Percentiles rank a stretch among this genome's conserved stretches.
Conservation (phyloP, 2,329 filamentous ascomycete genomes). For the Penicillium fuscoglaucum region DNA sequence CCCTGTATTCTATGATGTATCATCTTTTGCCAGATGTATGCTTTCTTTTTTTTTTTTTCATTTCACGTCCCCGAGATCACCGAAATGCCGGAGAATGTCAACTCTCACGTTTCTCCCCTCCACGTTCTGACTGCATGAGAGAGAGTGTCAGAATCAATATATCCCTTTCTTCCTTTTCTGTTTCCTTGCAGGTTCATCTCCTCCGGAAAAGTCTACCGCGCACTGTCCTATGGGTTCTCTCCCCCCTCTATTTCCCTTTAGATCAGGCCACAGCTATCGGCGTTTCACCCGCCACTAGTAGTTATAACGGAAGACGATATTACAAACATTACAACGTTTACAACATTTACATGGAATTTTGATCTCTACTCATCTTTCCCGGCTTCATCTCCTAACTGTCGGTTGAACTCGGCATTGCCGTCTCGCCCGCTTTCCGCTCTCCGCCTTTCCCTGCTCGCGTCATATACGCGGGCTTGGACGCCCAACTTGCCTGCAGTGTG, state of each 20-base stretch:
- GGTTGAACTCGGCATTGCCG: slow-evolving; percentile 16
- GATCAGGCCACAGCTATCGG: background rate
- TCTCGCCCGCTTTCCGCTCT: slow-evolving; percentile 16
- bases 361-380: background rate
- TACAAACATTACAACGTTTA: background rate
- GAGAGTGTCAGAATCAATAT: background rate
- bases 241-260: background rate
- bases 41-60: background rate
- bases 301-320: background rate
- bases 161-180: background rate
- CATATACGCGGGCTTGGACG: background rate
- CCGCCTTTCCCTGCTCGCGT: background rate
- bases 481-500: slow-evolving; percentile 9
- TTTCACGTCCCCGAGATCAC: background rate
- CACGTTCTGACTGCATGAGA: slow-evolving; percentile 2
- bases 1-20: background rate
- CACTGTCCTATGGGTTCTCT: background rate
- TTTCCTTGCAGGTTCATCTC: background rate
- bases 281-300: background rate
- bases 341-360: background rate
- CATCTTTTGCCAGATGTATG: background rate
- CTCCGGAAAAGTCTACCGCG: slow-evolving; percentile 2
- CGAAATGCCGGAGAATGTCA: background rate
- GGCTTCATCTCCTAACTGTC: background rate
- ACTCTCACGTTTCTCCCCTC: slow-evolving; percentile 4